Evolutionary conservation across 1,139 yeast species (phyloP).

Genomic region (Candida pseudoviswanathii): DNA sequence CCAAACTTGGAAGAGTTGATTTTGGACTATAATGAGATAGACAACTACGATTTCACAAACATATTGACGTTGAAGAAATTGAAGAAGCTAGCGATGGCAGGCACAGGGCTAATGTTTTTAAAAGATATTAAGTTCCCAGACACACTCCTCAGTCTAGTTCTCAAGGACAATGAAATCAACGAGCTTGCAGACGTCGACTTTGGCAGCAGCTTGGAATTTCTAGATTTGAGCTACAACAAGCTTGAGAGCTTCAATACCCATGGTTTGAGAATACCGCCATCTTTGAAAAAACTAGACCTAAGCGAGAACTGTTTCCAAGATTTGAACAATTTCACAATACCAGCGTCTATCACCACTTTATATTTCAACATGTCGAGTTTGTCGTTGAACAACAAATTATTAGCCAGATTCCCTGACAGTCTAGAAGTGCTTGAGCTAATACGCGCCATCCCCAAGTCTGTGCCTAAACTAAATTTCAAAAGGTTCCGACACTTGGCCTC

Average conservation of each 20-base stretch:
- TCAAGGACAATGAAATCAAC: constrained; percentile 23
- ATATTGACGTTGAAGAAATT: constrained; percentile 21
- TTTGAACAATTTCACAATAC: constrained; percentile 54
- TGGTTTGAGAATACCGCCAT: constrained; percentile 10
- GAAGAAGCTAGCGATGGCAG: constrained; percentile 21
- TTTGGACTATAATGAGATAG: constrained; percentile 27
- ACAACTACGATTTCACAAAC: constrained; percentile 23
- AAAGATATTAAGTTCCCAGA: constrained; percentile 21
- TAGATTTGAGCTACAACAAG: constrained; percentile 20
- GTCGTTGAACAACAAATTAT: constrained; percentile 3
- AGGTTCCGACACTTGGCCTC: background rate
- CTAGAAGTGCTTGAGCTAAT: constrained; percentile 2
- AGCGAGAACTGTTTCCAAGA: constrained; percentile 17
- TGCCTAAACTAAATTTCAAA: constrained; percentile 1
- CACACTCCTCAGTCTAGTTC: constrained; percentile 18
- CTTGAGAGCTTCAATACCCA: constrained; percentile 15
- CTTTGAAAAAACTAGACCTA: constrained; percentile 17
- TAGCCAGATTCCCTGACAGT: constrained; percentile 2
- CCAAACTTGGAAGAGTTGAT: constrained; percentile 18
- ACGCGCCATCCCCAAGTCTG: background rate
- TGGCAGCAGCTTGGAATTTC: constrained; percentile 14
- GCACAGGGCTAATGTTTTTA: constrained; percentile 24
- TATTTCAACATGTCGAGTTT: constrained; percentile 3
- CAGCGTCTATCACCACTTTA: constrained; percentile 2
- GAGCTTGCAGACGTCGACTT: constrained; percentile 18